These are phyloP conservation scores for Aspergillus incahuasiensis DNA, from an alignment of 495 filamentous ascomycete genomes.

Conservation along the genomic window DNA sequence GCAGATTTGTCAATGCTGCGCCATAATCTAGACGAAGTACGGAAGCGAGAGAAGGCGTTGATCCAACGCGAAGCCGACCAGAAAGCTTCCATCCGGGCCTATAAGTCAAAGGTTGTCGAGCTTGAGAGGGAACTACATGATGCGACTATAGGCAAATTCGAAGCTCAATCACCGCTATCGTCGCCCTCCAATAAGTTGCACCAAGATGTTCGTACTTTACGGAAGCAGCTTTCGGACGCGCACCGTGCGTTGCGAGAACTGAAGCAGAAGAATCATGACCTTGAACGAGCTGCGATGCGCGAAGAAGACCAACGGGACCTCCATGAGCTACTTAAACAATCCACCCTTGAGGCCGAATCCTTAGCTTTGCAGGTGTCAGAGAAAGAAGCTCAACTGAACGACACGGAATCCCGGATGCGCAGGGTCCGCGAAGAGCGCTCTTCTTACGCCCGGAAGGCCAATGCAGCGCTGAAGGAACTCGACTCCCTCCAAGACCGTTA, in stretches of 20 bases:
- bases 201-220: slow-evolving; percentile 56
- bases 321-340: slow-evolving; percentile 59
- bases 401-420: slow-evolving; percentile 53
- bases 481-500: slow-evolving; percentile 51
- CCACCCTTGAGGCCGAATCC: slow-evolving; percentile 64
- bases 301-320: slow-evolving; percentile 62
- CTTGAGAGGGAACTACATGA: slow-evolving; percentile 56
- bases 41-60: slow-evolving; percentile 58
- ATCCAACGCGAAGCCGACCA: slow-evolving; percentile 59
- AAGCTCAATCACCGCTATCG: slow-evolving; percentile 39
- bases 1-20: slow-evolving; percentile 56
- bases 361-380: slow-evolving; percentile 54
- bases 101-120: slow-evolving; percentile 50
- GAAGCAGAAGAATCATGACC: slow-evolving; percentile 45
- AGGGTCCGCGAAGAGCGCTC: slow-evolving; percentile 57
- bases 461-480: slow-evolving; percentile 47
- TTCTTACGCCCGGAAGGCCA: slow-evolving; percentile 44
- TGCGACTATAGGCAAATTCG: slow-evolving; percentile 45
- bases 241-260: slow-evolving; percentile 56
- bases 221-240: slow-evolving; percentile 58
- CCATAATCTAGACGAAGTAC: slow-evolving; percentile 56
- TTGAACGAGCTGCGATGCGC: slow-evolving; percentile 42
- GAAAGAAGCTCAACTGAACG: slow-evolving; percentile 47
- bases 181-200: slow-evolving; percentile 55
- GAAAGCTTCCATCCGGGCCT: slow-evolving; percentile 48